phyloP scores from a whole-genome alignment of 805 yeast species.

The Saturnispora serradocipensis region DNA sequence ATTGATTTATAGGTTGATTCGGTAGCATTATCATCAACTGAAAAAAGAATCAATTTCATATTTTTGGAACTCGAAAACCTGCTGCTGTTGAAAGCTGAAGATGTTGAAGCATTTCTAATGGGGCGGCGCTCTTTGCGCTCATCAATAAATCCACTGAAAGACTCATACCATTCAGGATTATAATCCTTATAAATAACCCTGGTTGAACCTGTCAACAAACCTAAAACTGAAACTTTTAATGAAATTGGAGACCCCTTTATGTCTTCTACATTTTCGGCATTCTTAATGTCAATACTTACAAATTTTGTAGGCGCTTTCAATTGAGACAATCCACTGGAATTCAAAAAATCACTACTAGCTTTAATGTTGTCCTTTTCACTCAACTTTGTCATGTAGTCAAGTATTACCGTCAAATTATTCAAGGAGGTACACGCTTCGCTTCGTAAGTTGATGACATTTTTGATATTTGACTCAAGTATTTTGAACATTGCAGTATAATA shows the following conservation, averaged over 20 bases:
- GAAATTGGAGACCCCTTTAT: conserved; percentile 23
- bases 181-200: conserved; percentile 49
- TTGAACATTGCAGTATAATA: conserved; percentile 34
- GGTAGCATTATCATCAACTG: conserved; percentile 15
- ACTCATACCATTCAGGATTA: conserved; percentile 83
- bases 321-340: not conserved
- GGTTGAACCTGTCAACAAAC: conserved; percentile 38
- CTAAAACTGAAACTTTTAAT: conserved; percentile 18
- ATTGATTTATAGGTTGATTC: conserved; percentile 10
- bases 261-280: conserved; percentile 27
- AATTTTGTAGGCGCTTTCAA: conserved; percentile 11
- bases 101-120: not conserved
- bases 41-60: conserved; percentile 11
- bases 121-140: conserved; percentile 3
- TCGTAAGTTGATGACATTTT: conserved; percentile 14
- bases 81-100: not conserved
- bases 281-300: conserved; percentile 18
- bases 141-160: conserved; percentile 43
- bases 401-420: conserved; percentile 22
- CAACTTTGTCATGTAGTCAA: conserved; percentile 10
- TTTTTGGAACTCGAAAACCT: not conserved
- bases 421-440: conserved; percentile 24
- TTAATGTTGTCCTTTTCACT: conserved; percentile 7
- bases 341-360: conserved; percentile 6
- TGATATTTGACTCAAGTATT: conserved; percentile 14